Base-by-base conservation (phyloP, 352 stramenopile genomes). In the Globisporangium echinulatum region DNA sequence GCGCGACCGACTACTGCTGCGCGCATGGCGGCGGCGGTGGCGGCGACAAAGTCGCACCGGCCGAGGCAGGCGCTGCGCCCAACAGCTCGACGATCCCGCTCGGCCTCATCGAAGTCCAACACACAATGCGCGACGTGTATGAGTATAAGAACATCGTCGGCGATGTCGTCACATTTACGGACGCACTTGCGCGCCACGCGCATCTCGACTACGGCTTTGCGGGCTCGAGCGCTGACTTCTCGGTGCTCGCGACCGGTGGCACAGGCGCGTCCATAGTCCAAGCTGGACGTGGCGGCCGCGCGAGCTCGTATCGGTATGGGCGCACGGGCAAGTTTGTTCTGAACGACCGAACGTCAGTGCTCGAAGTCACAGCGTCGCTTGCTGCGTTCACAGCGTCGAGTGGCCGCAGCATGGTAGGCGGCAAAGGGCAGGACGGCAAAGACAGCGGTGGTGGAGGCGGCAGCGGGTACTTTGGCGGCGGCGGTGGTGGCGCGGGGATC, bases 401-500 rank as follows among this genome's bases (percentile, higher is more conserved):
- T 14, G 79, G 81, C 8, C 71, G 69, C 49, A 59, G 59, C 38
- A 19, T 64, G 19, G 49, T 49, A 5, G 79, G 87, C 4, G 87
- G 87, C 3, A 75, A 79, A 17, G 87, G 85, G 4, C 79, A 90
- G 61, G 79, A 89, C 46, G 84, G 87, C 1, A 84, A 86, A 55
- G 78, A 92, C 59, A 81, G 67, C 11, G 85, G 87, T n/a, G 87
- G 87, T 5, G 87, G 87, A 5, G 87, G 85, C 46, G 87, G 87
- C 0, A 79, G 73, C 4, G 87, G 87, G 1, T 91, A 74, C 53
- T 94, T 75, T 59, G 87, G 87, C 7, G 87, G 87, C 4, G 87
- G 83, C 46, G 79, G 82, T 5, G 84, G 84, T 36, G 82, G 84
- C 0, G 61, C 77, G 38, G 84, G 84, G 9, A 49, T 87, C 17